These are phyloP conservation scores for Crithidia thermophila DNA, from an alignment of 208 protist species.

Conservation along the genomic window DNA sequence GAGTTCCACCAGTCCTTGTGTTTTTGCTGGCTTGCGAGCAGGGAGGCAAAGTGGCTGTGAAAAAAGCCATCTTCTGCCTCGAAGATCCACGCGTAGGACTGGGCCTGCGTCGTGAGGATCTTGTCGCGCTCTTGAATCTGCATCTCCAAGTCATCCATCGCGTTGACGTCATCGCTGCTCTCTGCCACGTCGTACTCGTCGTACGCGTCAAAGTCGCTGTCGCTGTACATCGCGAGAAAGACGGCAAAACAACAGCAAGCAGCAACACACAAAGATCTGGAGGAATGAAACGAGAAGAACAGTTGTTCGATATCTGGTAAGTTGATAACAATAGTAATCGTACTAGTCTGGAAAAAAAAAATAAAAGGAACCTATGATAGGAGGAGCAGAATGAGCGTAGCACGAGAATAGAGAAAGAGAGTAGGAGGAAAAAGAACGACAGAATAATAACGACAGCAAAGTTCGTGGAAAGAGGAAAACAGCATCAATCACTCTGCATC, in stretches of 20 bases:
- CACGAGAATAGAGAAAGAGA: background rate
- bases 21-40: background rate
- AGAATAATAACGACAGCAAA: too few relatives aligned
- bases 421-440: background rate
- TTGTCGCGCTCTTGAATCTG: background rate
- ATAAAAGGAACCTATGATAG: background rate
- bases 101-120: background rate
- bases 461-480: background rate
- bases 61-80: slow-evolving; percentile 35
- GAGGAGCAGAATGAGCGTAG: background rate
- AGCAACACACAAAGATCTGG: background rate
- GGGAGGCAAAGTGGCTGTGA: slow-evolving; percentile 13
- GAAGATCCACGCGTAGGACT: slow-evolving; percentile 29
- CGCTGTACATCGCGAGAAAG: slow-evolving; percentile 29
- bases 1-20: slow-evolving; percentile 6
- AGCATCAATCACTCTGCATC: too few relatives aligned
- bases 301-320: too few relatives aligned
- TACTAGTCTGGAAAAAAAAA: background rate
- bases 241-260: background rate
- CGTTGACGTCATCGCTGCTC: slow-evolving; percentile 1
- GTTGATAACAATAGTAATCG: too few relatives aligned
- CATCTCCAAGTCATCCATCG: background rate
- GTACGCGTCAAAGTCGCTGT: slow-evolving; percentile 16
- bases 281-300: too few relatives aligned
- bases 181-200: background rate